Evolutionary conservation across 192 early-diverging fungal genomes (phyloP), one percentile per base, ranked within the genome.

Genomic region (Mortierella claussenii): DNA sequence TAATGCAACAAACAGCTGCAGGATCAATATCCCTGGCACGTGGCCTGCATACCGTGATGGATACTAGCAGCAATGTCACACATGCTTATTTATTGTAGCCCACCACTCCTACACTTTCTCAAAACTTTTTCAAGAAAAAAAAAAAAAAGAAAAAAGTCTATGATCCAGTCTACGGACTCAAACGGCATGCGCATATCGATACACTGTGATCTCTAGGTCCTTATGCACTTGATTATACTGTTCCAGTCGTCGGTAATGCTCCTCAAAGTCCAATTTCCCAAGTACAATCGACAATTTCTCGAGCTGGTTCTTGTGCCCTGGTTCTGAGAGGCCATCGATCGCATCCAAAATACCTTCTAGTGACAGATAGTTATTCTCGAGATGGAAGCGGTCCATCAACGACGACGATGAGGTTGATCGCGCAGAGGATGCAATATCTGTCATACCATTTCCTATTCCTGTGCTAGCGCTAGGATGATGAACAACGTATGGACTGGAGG

Each of bases 281-380:
- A 76, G 40, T 3, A 76, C 73, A 45, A 76, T 67, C 11, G 73
- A 67, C 30, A 76, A 30, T 28, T 76, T 76, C 23, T 67, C 58
- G 5, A 76, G 57, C 23, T 67, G 73, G 12, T 67, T 40, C 32
- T 58, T 76, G n/a, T n/a, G n/a, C n/a, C n/a, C n/a, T 6, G 52
- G 42, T 1, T 76, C 73, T 10, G 58, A 60, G 0, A 76, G 6
- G 0, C 73, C 65, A 10, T 66, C 63, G 27, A 76, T 76, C 20
- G 73, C 73, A 46, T 76, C 73, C 15, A 76, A 23, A 17, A 76
- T 76, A 23, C 73, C 73, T 17, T 76, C 73, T 18, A 76, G 53
- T 0, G 73, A 76, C 21, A 76, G 40, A 32, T 62, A 67, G 47
- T 66, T 76, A 34, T 76, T 76, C 18, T 76, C 73, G 6, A 60